phyloP scores from a whole-genome alignment of 768 basidiomycete genomes.

The Suillus ampliporus region DNA sequence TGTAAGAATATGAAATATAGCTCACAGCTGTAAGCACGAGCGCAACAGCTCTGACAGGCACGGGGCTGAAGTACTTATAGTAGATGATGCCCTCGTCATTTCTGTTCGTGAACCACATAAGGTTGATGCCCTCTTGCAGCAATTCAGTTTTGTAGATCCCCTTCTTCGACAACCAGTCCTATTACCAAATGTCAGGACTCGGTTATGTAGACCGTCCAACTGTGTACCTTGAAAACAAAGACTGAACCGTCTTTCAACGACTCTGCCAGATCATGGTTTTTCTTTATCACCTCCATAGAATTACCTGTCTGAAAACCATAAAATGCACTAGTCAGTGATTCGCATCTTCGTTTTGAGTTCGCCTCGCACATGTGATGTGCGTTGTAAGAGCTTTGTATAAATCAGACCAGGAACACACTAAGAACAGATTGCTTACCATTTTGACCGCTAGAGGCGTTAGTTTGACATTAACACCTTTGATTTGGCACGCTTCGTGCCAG shows the following conservation, averaged over 20 bases:
- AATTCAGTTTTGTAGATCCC: too few relatives aligned
- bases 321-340: not conserved
- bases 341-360: conserved; percentile 17
- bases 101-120: too few relatives aligned
- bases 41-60: too few relatives aligned
- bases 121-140: too few relatives aligned
- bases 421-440: conserved; percentile 3
- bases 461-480: conserved; percentile 2
- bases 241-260: too few relatives aligned
- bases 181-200: not conserved
- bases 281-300: too few relatives aligned
- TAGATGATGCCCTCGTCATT: too few relatives aligned
- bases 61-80: too few relatives aligned
- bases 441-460: conserved; percentile 4
- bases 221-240: not conserved
- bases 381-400: not conserved
- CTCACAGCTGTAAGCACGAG: too few relatives aligned
- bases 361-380: conserved; percentile 12
- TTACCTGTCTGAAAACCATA: conserved; percentile 3
- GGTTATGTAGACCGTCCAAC: not conserved
- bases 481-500: conserved; percentile 7
- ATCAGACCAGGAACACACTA: not conserved
- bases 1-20: too few relatives aligned
- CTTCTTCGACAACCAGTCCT: too few relatives aligned
- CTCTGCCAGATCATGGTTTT: too few relatives aligned